Base-by-base conservation (phyloP, 768 basidiomycete species). In the Mycena crocata region DNA sequence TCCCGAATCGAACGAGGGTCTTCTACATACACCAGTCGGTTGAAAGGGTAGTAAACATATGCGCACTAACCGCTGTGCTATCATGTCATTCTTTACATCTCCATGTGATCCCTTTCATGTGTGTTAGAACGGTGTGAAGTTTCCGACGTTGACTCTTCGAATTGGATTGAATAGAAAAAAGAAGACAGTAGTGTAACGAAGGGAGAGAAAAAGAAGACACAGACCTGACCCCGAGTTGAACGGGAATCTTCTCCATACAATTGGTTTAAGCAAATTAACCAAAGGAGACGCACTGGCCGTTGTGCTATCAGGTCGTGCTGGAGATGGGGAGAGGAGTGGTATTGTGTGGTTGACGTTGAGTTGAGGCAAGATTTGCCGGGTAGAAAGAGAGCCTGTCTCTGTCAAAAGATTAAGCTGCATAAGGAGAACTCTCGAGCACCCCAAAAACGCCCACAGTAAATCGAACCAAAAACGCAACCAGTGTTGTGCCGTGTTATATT, bases 31-130 rank as follows among this genome's bases (percentile, higher is more conserved):
- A 26, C 15, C 14, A 14, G 5, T 17, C 14, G 15, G 17, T 42
- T 13, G 15, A 23, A 40, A 17, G 5, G 30, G 32, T 21, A 1
- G 23, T 5, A 52, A 28, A 55, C n/a, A n/a, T n/a, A n/a, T n/a
- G n/a, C n/a, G 26, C 54, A 55, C 54, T 55, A 55, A 37, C 54
- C 54, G n/a, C 23, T 52, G 35, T 52, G 35, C 51, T 52, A 52
- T 26, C 51, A 52, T 32, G 51, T n/a, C 34, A 32, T 15, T 52
- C 8, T 4, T 28, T 28, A 15, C 46, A 8, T 7, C n/a, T 21
- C 3, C 7, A n/a, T n/a, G n/a, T n/a, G n/a, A n/a, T n/a, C n/a
- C 5, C 10, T 19, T 42, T 42, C 21, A 19, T 42, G 17, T 17
- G 14, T 5, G 6, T 17, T 8, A 37, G 35, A 37, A 15, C n/a